Conservation (phyloP, 169 alveolate species). For the Plasmodium cynomolgi region DNA sequence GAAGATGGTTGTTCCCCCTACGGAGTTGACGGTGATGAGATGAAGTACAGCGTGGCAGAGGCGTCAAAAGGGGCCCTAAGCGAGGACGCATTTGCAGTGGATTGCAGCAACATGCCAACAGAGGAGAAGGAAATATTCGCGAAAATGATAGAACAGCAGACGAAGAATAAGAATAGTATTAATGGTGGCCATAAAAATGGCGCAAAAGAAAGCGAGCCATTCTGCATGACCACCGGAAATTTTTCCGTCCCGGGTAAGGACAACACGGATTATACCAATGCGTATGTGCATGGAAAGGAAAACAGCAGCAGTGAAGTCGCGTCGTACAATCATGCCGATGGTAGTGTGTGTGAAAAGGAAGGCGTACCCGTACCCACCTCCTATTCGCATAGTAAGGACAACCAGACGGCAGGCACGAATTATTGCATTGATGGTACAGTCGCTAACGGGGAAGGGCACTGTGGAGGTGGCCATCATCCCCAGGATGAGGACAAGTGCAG, state of each 20-base stretch:
- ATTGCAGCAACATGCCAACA: neutral
- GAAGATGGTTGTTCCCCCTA: neutral
- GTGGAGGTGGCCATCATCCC: neutral
- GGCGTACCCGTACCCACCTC: neutral
- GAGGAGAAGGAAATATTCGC: conserved; percentile 17
- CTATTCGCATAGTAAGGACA: neutral
- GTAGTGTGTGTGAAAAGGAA: neutral
- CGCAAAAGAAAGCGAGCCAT: neutral
- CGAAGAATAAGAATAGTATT: neutral
- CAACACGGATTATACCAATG: neutral
- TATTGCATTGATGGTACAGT: neutral
- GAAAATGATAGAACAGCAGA: neutral
- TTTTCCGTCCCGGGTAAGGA: neutral
- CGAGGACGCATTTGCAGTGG: neutral
- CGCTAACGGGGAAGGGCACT: neutral
- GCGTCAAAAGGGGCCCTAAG: neutral
- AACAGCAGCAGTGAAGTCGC: neutral
- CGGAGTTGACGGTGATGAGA: neutral
- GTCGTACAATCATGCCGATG: neutral
- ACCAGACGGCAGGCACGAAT: neutral
- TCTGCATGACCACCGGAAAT: neutral
- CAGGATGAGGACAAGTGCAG: neutral
- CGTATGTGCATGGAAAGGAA: neutral
- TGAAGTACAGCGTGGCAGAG: neutral
- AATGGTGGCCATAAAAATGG: neutral